Evolutionary conservation across 106 monocot genomes (phyloP).

Genomic region (Acorus calamus): DNA sequence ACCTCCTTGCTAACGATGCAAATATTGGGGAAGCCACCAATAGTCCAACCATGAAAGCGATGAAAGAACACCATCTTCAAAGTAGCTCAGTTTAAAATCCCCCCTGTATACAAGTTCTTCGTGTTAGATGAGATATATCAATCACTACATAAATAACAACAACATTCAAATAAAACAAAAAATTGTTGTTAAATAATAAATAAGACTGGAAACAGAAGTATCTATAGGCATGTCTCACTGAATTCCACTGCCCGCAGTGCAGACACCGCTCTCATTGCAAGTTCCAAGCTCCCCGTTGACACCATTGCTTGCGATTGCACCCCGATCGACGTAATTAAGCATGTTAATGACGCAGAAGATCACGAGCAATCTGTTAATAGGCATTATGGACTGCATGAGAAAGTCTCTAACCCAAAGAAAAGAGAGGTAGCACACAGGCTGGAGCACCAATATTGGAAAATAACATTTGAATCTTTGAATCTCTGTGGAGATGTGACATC

Average conservation of each 20-base stretch:
- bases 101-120: constrained; percentile 43
- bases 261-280: constrained; percentile 60
- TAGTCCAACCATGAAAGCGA: constrained; percentile 99
- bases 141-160: neutral
- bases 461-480: too few relatives aligned
- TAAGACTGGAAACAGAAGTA: neutral
- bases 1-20: constrained; percentile 91
- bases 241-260: constrained; percentile 81
- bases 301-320: constrained; percentile 93
- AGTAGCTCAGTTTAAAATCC: constrained; percentile 76
- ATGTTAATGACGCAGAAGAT: constrained; percentile 91
- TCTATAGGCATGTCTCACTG: constrained; percentile 46
- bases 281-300: constrained; percentile 66
- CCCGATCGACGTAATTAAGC: constrained; percentile 94
- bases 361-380: constrained; percentile 65
- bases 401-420: too few relatives aligned
- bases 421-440: too few relatives aligned
- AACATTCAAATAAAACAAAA: neutral
- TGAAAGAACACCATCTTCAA: constrained; percentile 90
- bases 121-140: neutral
- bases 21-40: constrained; percentile 89
- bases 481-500: too few relatives aligned
- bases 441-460: too few relatives aligned
- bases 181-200: neutral
- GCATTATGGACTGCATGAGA: neutral